phyloP scores from a whole-genome alignment of 495 filamentous ascomycete genomes.

The Hypoxylon intermedium region DNA sequence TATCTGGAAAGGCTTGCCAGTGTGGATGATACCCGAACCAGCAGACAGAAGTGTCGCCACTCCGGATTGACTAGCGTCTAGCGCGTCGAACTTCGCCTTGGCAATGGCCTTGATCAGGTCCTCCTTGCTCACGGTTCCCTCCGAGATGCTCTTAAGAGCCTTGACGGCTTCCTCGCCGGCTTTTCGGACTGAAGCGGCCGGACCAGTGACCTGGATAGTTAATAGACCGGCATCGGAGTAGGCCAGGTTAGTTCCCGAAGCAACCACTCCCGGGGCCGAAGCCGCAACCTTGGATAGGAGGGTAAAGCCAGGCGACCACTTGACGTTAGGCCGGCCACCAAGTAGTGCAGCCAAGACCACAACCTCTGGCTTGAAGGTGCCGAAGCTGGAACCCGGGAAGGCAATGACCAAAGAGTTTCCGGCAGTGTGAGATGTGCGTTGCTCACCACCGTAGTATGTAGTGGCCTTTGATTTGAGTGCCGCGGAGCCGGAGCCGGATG shows the following conservation, averaged over 20 bases:
- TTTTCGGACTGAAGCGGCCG: conserved; percentile 67
- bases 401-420: conserved; percentile 83
- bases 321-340: conserved; percentile 88
- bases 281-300: conserved; percentile 80
- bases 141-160: conserved; percentile 77
- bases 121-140: conserved; percentile 77
- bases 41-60: conserved; percentile 55
- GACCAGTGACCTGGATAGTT: conserved; percentile 76
- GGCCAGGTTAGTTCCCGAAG: conserved; percentile 74
- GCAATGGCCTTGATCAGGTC: conserved; percentile 90
- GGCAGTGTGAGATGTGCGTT: conserved; percentile 77
- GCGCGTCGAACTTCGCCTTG: conserved; percentile 89
- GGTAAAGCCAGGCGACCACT: conserved; percentile 94
- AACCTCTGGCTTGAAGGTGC: conserved; percentile 85
- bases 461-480: conserved; percentile 58
- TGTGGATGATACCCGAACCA: conserved; percentile 68
- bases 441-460: conserved; percentile 94
- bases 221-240: conserved; percentile 97
- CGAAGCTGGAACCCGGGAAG: conserved; percentile 86
- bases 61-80: conserved; percentile 83
- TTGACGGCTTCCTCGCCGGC: conserved; percentile 72
- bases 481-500: conserved; percentile 43
- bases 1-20: conserved; percentile 84
- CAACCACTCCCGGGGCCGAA: conserved; percentile 67
- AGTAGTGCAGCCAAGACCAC: conserved; percentile 88